Conservation (phyloP, 140 eudicot genomes). For the Senecio squalidus region DNA sequence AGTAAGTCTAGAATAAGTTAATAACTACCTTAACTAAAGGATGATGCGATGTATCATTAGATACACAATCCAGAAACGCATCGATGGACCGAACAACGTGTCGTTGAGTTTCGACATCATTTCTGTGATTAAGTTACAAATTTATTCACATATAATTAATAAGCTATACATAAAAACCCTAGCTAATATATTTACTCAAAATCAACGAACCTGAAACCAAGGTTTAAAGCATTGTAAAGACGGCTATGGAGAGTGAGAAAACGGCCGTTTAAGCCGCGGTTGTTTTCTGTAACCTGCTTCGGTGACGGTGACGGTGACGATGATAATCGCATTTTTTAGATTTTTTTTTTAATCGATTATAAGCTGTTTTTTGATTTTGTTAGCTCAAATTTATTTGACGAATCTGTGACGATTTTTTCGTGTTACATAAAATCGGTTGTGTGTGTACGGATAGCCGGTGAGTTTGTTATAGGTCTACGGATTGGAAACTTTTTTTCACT, state of each 20-base stretch:
- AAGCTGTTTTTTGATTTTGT: too few species aligned
- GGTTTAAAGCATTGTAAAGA: conserved; percentile 56
- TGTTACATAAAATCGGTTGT: too few species aligned
- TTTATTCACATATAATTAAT: too few species aligned
- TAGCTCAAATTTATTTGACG: too few species aligned
- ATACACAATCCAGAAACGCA: conserved; percentile 73
- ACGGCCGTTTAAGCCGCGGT: conserved; percentile 47
- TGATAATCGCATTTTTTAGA: neutral
- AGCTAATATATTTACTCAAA: too few species aligned
- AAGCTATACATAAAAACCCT: too few species aligned
- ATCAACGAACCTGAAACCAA: conserved; percentile 40
- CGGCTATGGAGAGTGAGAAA: conserved; percentile 62
- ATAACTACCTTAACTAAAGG: conserved; percentile 70
- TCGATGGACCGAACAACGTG: conserved; percentile 68
- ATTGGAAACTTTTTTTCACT: too few species aligned
- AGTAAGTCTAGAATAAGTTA: neutral
- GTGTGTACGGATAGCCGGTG: too few species aligned
- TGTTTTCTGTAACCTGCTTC: conserved; percentile 39
- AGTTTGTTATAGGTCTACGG: too few species aligned
- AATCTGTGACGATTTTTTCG: too few species aligned
- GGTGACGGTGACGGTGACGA: conserved; percentile 20
- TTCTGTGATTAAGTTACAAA: too few species aligned
- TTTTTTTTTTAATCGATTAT: too few species aligned
- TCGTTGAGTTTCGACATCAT: conserved; percentile 77
- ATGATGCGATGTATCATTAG: conserved; percentile 49